phyloP scores from a whole-genome alignment of 1,139 yeast species.

The Diutina mesorugosa region DNA sequence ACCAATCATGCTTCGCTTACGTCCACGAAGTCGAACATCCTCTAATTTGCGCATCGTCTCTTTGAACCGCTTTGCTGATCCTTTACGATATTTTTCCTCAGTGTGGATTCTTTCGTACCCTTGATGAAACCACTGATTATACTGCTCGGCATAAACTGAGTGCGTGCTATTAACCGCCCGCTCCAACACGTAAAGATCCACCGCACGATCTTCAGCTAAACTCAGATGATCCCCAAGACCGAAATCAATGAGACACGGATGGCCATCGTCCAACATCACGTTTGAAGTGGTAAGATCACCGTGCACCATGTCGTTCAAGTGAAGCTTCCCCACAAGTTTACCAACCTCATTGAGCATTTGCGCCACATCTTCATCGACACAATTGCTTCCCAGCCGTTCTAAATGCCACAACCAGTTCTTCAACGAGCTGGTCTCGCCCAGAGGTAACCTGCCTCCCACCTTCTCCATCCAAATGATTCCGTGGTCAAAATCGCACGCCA shows the following conservation, averaged over 20 bases:
- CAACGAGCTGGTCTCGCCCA: constrained; percentile 21
- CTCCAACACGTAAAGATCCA: constrained; percentile 87
- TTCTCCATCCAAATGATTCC: constrained; percentile 1
- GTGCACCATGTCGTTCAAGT: constrained; percentile 69
- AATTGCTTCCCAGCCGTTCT: constrained; percentile 20
- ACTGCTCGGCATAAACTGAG: constrained; percentile 52
- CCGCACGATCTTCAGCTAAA: constrained; percentile 86
- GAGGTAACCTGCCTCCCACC: background rate
- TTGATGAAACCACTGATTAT: constrained; percentile 57
- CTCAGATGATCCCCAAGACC: constrained; percentile 76
- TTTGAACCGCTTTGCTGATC: constrained; percentile 21
- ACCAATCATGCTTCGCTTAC: constrained; percentile 93
- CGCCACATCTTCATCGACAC: constrained; percentile 25
- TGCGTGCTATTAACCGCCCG: constrained; percentile 88
- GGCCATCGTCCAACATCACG: constrained; percentile 46
- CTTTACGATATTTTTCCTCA: background rate
- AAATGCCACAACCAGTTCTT: constrained; percentile 63
- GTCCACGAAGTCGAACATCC: constrained; percentile 82
- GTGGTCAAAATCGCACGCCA: background rate
- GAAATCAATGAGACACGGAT: constrained; percentile 61
- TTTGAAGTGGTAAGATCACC: constrained; percentile 95
- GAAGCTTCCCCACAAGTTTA: constrained; percentile 54
- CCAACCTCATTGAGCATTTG: constrained; percentile 41
- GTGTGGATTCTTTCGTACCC: constrained; percentile 40
- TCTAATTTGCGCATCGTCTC: constrained; percentile 58